Percentiles rank a stretch among this genome's conserved stretches.
These are phyloP conservation scores for Ogataea ganodermae DNA, from an alignment of 805 yeast genomes.

Conservation along the genomic window DNA sequence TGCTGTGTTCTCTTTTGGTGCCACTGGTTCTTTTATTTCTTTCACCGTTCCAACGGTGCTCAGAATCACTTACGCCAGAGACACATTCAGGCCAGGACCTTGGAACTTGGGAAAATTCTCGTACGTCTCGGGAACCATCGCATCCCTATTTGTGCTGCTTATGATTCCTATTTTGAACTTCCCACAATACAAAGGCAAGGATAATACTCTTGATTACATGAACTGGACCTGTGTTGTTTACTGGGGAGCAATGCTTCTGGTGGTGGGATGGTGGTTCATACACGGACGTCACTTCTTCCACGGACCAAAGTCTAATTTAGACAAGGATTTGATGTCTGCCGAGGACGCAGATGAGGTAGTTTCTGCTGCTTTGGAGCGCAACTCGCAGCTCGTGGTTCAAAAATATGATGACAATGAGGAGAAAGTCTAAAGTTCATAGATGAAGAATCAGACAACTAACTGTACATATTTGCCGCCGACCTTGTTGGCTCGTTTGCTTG, in stretches of 20 bases:
- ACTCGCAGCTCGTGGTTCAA: conserved; percentile 9
- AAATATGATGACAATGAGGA: conserved; percentile 5
- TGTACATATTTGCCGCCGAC: too few species aligned
- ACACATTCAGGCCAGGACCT: conserved; percentile 62
- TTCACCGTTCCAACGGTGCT: conserved; percentile 65
- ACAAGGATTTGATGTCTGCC: conserved; percentile 29
- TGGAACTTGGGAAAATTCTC: conserved; percentile 62
- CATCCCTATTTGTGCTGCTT: conserved; percentile 49
- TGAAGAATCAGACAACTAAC: too few species aligned
- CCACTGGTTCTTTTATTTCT: conserved; percentile 67
- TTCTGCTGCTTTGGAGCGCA: conserved; percentile 2
- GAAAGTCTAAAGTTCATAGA: conserved; percentile 6
- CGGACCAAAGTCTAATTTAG: conserved; percentile 61
- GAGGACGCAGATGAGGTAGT: conserved; percentile 19
- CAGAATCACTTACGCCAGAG: conserved; percentile 55
- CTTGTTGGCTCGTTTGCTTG: too few species aligned
- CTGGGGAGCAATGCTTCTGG: conserved; percentile 58
- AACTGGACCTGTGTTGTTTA: conserved; percentile 67
- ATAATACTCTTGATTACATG: conserved; percentile 44
- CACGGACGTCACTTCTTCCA: conserved; percentile 60
- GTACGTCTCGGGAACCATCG: conserved; percentile 48
- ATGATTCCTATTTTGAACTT: conserved; percentile 65
- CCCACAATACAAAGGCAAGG: conserved; percentile 48
- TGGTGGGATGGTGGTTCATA: conserved; percentile 49
- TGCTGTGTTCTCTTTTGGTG: conserved; percentile 74